Percentiles rank a stretch among this genome's conserved stretches.
Conservation (phyloP, 495 filamentous ascomycete genomes). For the Tuber aestivum region DNA sequence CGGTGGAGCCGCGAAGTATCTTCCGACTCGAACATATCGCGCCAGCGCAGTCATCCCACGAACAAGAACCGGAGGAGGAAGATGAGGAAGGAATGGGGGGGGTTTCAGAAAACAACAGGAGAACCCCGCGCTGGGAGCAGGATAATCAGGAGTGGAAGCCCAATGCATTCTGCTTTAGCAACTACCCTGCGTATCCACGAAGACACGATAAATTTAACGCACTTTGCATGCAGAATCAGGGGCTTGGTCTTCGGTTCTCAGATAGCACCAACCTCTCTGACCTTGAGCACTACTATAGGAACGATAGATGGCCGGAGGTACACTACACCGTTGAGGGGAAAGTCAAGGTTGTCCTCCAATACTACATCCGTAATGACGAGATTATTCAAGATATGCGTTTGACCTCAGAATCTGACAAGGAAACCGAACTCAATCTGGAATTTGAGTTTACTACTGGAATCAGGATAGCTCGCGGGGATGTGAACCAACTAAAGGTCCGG, state of each 20-base stretch:
- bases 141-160: neutral
- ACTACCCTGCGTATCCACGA: neutral
- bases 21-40: neutral
- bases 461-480: neutral
- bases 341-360: neutral
- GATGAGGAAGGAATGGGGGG: too few relatives aligned
- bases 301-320: neutral
- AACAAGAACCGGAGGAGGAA: neutral
- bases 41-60: neutral
- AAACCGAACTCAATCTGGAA: neutral
- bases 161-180: neutral
- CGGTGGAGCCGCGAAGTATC: neutral
- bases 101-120: too few relatives aligned
- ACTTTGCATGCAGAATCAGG: neutral
- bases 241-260: neutral
- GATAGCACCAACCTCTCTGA: neutral
- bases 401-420: neutral
- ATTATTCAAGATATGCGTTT: neutral
- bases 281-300: neutral
- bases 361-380: neutral
- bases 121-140: too few relatives aligned
- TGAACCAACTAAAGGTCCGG: too few relatives aligned
- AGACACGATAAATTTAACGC: neutral
- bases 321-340: neutral
- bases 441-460: neutral